Conservation (phyloP, 1,284 basidiomycete species). For the Omphalotus olearius region DNA sequence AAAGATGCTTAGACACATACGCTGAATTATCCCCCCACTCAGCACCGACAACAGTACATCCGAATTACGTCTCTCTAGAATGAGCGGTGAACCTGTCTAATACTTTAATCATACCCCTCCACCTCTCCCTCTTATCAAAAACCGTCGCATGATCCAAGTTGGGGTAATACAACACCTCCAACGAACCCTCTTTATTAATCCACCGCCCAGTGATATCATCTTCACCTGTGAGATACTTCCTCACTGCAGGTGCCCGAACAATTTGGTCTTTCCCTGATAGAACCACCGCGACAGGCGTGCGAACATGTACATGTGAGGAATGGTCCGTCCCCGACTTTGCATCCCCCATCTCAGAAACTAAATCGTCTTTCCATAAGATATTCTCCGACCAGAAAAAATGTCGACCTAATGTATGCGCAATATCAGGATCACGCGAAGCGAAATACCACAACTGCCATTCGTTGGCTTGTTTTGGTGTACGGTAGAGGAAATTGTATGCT, state of each 20-base stretch:
- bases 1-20: too few species aligned
- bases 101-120: constrained; percentile 36
- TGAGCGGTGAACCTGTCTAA: constrained; percentile 29
- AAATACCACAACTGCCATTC: constrained; percentile 72
- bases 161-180: constrained; percentile 48
- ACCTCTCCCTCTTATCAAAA: constrained; percentile 38
- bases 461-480: constrained; percentile 45
- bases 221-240: constrained; percentile 48
- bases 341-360: constrained; percentile 25
- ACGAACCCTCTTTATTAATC: constrained; percentile 21
- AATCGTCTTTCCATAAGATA: constrained; percentile 56
- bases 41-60: too few species aligned
- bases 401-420: constrained; percentile 50
- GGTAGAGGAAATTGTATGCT: constrained; percentile 64
- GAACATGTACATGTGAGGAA: too few species aligned
- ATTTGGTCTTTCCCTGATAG: constrained; percentile 57
- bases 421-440: constrained; percentile 56
- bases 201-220: constrained; percentile 29
- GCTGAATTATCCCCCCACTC: too few species aligned
- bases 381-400: constrained; percentile 66
- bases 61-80: too few species aligned
- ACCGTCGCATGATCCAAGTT: constrained; percentile 54
- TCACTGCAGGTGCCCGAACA: constrained; percentile 45
- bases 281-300: constrained; percentile 33
- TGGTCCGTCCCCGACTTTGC: too few species aligned